Base-by-base conservation (phyloP, 805 yeast genomes). In the Sugiyamaella marilandica region DNA sequence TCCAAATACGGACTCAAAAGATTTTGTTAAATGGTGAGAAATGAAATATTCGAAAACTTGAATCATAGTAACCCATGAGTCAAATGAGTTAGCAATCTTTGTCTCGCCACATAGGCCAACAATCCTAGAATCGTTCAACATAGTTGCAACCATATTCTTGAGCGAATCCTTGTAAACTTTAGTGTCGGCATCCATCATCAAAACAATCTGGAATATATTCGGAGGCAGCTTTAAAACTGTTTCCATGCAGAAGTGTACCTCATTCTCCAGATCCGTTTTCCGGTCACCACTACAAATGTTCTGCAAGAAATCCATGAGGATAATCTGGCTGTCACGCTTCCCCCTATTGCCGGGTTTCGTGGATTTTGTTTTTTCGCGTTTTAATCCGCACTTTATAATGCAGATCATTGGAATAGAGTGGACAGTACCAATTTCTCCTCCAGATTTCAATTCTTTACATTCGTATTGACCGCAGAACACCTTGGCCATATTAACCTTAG, bases 91-190 rank as follows among this genome's bases (percentile, higher is more conserved):
- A 4, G 95, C 80, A 61, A 90, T 90, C 68, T 87, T 89, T 0
- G 97, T 90, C 66, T 90, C 97, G 47, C 97, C 97, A 75, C 97
- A 90, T 43, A 90, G 73, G 1, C 97, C 97, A 95, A 90, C 90
- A 52, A 90, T 76, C 57, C 74, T 74, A 0, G 96, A 95, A 65
- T 90, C 92, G 62, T 80, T 84, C 19, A 87, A 90, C 87, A 90
- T 83, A 62, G 86, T 87, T 0, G 95, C 96, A 57, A 79, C 76
- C 96, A 90, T 87, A 64, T 91, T 97, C 7, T 94, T 86, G 57
- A 89, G 64, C 2, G 92, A 83, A 67, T 91, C 96, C 0, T 95
- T 95, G 67, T 76, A 87, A 2, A 90, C 88, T 64, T 82, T 82
- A 0, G 97, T 89, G 71, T 90, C 97, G 2, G 97, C 97, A 72